Evolutionary conservation across 305 asterid genomes (phyloP), one percentile per base, ranked within the genome.

Genomic region (Salvia sclarea): DNA sequence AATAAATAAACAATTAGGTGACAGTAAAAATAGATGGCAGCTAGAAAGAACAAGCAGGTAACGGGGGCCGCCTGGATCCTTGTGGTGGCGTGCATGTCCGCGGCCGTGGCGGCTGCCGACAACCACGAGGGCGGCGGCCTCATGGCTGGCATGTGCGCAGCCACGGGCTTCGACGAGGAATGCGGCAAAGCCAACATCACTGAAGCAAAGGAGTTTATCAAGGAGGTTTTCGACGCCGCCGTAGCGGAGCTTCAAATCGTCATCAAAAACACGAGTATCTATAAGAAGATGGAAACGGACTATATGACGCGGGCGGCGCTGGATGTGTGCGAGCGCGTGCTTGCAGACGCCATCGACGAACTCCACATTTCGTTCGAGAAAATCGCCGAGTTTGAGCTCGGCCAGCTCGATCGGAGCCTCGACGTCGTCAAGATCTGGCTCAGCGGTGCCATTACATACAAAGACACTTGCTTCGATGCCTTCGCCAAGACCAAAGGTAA

Each of bases 341-440:
- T 93, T 17, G 53, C 76, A 48, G 69, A 66, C 17, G 79, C 98
- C 8, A 64, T 88, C 14, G 97, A 81, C 11, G 97, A 90, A 35
- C 63, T 93, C 17, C 17, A 65, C 21, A 75, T 94, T 22, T 90
- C 98, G 0, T 79, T 88, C 14, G 87, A 75, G 0, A 80, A 74
- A 24, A 37, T 93, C 21, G 64, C 72, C 5, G 56, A 14, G 0
- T 83, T 90, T 41, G 84, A 84, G 2, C 0, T 80, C 2, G 59
- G 30, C n/a, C 72, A 83, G 62, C 24, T 90, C 20, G 75, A 80
- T 1, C 81, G 80, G 0, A 82, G 82, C 38, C 47, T 84, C 0
- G 87, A 80, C 1, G 97, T 90, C 56, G 64, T 93, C 40, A 87
- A 78, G 72, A 80, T 88, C 0, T 93, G 97, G 97, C 81, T 93